A percentile compares a stretch with the other conserved stretches of the same genome.
Evolutionary conservation across 306 rosid genomes (phyloP).

Genomic region (Luffa aegyptiaca): DNA sequence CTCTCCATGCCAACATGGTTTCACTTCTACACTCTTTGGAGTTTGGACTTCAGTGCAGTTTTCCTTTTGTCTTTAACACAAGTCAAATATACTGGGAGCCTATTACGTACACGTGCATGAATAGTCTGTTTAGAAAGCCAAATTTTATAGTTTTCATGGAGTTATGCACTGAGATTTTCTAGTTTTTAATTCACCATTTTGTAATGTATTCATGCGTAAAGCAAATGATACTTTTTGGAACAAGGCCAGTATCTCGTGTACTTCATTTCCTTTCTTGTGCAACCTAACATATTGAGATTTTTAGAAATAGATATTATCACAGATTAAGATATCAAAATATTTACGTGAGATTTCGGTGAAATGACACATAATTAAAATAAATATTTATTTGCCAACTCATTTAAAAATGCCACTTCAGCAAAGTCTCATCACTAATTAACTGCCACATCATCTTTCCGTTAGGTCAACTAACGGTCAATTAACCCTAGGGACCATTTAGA

Average conservation of each 20-base stretch:
- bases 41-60: neutral
- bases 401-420: too few relatives aligned
- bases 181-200: neutral
- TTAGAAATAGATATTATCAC: neutral
- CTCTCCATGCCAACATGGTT: neutral
- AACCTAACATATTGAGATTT: neutral
- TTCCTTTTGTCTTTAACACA: neutral
- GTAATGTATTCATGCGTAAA: neutral
- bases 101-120: neutral
- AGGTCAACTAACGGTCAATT: too few relatives aligned
- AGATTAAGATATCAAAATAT: neutral
- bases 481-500: too few relatives aligned
- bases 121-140: neutral
- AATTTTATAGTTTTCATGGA: neutral
- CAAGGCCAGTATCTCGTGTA: neutral
- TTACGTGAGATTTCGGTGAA: neutral
- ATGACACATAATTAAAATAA: too few relatives aligned
- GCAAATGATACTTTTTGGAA: neutral
- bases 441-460: too few relatives aligned
- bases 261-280: neutral
- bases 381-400: too few relatives aligned
- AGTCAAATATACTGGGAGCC: neutral
- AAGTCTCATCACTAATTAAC: too few relatives aligned
- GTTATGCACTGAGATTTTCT: neutral
- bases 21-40: neutral